Evolutionary conservation across 2,329 filamentous ascomycete genomes (phyloP), one percentile per base, ranked within the genome.

Genomic region (Verticillium nubilum): DNA sequence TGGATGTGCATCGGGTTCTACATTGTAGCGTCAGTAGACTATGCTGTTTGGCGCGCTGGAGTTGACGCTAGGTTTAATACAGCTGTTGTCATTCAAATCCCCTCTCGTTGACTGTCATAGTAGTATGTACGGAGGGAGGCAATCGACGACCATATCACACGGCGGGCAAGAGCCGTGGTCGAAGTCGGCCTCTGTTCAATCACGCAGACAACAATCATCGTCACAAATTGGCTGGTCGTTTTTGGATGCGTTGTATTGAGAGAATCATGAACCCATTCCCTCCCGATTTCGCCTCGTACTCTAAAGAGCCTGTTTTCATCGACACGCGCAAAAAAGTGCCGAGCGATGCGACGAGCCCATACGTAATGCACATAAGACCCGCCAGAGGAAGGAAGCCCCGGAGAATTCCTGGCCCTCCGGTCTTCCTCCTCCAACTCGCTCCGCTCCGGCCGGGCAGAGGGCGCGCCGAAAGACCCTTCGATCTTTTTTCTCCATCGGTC

Each of bases 221-320:
- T 23, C 42, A 26, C 19, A 2, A 23, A 12, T 50, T 4, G 19
- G 25, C 19, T 10, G 19, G 5, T 19, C 19, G 19, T 26, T 50
- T n/a, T 50, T 50, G 42, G 42, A 50, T 50, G 42, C 42, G 19
- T 50, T 50, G 42, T 62, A 60, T 62, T 62, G 62, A 63, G 62
- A 63, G 62, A 63, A 62, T 62, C 62, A 63, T 62, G 62, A 63
- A 63, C 62, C 62, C 62, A 61, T 63, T 63, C 61, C 62, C 56
- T 57, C 55, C 62, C 62, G 53, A 62, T 59, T 61, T 61, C 62
- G 62, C 62, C 62, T 57, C 62, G 62, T 62, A 58, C 61, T 62
- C 62, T 57, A 31, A 62, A 61, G 60, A 62, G 56, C 53, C 53
- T 56, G 33, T 63, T 53, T 57, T 59, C 52, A 59, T 56, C 56